phyloP scores from a whole-genome alignment of 163 green algal species.

The Scenedesmus sp. region DNA sequence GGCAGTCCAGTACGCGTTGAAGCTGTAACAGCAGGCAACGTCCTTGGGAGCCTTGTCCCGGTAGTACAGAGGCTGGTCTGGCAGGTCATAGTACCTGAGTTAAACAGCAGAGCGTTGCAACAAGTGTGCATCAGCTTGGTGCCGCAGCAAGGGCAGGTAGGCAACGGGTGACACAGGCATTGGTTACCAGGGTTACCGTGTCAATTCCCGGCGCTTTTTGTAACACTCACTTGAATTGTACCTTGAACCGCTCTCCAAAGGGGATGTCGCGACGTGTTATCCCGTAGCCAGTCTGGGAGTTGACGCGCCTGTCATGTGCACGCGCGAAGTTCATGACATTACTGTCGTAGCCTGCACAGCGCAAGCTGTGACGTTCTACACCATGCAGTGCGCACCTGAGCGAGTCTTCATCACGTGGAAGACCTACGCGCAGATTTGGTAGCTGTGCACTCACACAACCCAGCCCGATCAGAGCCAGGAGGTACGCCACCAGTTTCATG shows the following conservation, averaged over 20 bases:
- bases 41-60: slow-evolving; percentile 34
- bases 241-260: slow-evolving; percentile 51
- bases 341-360: neutral
- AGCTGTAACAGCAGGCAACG: slow-evolving; percentile 49
- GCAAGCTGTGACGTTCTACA: neutral
- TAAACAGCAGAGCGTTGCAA: neutral
- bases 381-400: neutral
- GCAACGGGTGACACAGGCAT: neutral
- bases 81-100: slow-evolving; percentile 50
- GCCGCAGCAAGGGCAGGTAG: neutral
- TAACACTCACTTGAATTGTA: slow-evolving; percentile 35
- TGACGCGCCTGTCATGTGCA: neutral
- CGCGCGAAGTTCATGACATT: neutral
- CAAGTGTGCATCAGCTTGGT: neutral
- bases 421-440: slow-evolving; percentile 39
- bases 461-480: neutral
- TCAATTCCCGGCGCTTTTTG: neutral
- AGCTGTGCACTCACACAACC: slow-evolving; percentile 19
- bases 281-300: slow-evolving; percentile 41
- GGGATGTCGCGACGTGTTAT: slow-evolving; percentile 30
- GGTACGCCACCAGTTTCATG: neutral
- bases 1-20: slow-evolving; percentile 52
- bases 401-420: slow-evolving; percentile 43
- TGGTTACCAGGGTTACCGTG: neutral
- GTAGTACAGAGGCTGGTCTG: slow-evolving; percentile 48